Base-by-base conservation (phyloP, 768 basidiomycete genomes). In the Lactifluus rugatus region DNA sequence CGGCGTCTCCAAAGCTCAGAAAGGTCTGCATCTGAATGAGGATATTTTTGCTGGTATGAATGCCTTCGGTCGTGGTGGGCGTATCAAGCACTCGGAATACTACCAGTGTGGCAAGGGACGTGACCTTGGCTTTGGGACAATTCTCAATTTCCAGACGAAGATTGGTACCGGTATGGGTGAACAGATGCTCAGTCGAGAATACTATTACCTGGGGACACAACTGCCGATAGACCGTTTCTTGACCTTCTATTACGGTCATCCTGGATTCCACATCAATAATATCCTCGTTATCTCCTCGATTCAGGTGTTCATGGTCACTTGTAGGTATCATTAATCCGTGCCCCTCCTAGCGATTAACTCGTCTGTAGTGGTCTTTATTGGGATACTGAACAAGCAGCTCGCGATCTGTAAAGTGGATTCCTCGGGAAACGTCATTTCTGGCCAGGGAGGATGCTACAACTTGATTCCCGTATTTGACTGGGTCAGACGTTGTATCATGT, bases 1-100 rank as follows among this genome's bases (percentile, higher is more conserved):
- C 46, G 96, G 96, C 63, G 94, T 99, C 31, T 97, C 94, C 50
- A 99, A 99, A 72, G 96, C 96, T 25, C 96, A 99, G 73, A 99
- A 99, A 71, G 96, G 96, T 56, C 75, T 99, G 42, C 96, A 99
- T 71, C 75, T 99, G 62, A 98, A 98, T 75, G 96, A 99, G 72
- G 96, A 99, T 83, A 99, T 99, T 63, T 99, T 93, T 70, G 96
- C 96, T 48, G 96, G 96, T 66, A 99, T 99, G 95, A 97, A 89
- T 65, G 95, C 96, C 2, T 93, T 97, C 69, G 92, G 93, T 61
- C 92, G 96, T 59, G 96, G 96, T 53, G 96, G 96, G 48, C 84
- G 94, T 58, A 99, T 99, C 81, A 99, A 99, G 77, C 96, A 99
- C 70, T 92, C 92, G 41, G 96, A 99, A 71, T 99, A 99, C 74